Evolutionary conservation across 2,329 filamentous ascomycete genomes (phyloP), one percentile per base, ranked within the genome.

Genomic region (Zymoseptoria ardabiliae): DNA sequence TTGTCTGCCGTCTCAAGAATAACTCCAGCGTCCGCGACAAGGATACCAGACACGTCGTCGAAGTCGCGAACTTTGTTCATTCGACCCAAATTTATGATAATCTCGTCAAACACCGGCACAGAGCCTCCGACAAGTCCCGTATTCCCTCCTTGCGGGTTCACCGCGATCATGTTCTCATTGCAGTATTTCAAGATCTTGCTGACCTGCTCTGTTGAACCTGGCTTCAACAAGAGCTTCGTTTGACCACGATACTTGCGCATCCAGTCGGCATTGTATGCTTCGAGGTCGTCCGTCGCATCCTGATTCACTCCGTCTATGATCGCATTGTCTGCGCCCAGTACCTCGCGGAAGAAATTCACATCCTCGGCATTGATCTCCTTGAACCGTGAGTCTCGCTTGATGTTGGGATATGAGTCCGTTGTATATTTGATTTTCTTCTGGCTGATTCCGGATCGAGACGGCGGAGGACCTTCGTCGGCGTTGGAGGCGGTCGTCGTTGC

Each of bases 221-320:
- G 94, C 77, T 91, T 95, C 63, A 99, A 78, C 4, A 97, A 91
- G 23, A 99, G 79, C 70, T 87, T 85, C 62, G 90, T 86, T 75
- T 97, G 91, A 28, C 94, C 95, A 62, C 90, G 87, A 79, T 96
- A 99, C 78, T 99, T 99, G 76, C 90, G 87, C 92, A 99, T 97
- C 94, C 95, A 99, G 77, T 99, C 94, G 72, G 87, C 85, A 76
- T 99, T 99, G 82, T 91, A 99, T 7, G 89, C 84, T 72, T 94
- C 90, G 65, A 97, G 82, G 72, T 97, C 94, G 68, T 90, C 89
- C 2, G 81, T 78, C 13, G 85, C 85, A 74, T 92, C 85, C 66
- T 84, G 76, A 3, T 85, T 90, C 57, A 96, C 82, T 55, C 90
- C 90, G 72, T 97, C 92, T 62, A 97, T 84, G 55, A 97, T 81